phyloP scores from a whole-genome alignment of 176 grass and related monocot species.

The Carex parvula region DNA sequence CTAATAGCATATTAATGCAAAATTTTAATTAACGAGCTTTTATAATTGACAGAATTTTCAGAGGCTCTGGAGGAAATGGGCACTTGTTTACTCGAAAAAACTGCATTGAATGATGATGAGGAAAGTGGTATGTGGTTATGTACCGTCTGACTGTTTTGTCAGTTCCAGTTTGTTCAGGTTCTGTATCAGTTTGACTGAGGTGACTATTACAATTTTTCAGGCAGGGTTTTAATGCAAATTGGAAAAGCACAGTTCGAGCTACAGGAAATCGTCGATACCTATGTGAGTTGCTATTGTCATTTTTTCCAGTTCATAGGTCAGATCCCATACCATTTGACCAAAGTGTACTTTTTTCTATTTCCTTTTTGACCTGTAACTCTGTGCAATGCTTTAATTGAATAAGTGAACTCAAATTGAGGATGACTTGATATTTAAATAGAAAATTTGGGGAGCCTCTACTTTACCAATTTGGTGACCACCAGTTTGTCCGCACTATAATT shows the following conservation, averaged over 20 bases:
- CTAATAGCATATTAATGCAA: not conserved
- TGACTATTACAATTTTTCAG: slow-evolving; percentile 40
- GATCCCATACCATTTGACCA: not conserved
- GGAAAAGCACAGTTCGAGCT: slow-evolving; percentile 88
- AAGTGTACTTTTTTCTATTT: not conserved
- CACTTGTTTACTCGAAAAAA: slow-evolving; percentile 80
- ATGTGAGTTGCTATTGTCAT: slow-evolving; percentile 54
- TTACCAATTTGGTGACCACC: not conserved
- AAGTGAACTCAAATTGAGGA: not conserved
- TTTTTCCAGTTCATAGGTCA: not conserved
- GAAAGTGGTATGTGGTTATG: slow-evolving; percentile 55
- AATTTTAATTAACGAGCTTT: slow-evolving; percentile 24
- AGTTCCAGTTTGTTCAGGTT: not conserved
- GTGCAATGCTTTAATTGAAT: not conserved
- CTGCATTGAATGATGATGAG: slow-evolving; percentile 64
- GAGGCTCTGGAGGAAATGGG: slow-evolving; percentile 92
- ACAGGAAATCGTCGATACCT: slow-evolving; percentile 74
- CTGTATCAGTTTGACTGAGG: slow-evolving; percentile 4
- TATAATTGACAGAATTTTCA: slow-evolving; percentile 65
- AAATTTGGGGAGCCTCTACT: not conserved
- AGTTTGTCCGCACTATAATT: not conserved
- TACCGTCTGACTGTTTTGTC: slow-evolving; percentile 1
- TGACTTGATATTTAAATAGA: too few relatives aligned
- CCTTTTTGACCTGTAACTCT: not conserved
- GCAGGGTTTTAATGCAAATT: slow-evolving; percentile 70